Conservation (phyloP, 1,284 basidiomycete species). For the Marasmius oreades region DNA sequence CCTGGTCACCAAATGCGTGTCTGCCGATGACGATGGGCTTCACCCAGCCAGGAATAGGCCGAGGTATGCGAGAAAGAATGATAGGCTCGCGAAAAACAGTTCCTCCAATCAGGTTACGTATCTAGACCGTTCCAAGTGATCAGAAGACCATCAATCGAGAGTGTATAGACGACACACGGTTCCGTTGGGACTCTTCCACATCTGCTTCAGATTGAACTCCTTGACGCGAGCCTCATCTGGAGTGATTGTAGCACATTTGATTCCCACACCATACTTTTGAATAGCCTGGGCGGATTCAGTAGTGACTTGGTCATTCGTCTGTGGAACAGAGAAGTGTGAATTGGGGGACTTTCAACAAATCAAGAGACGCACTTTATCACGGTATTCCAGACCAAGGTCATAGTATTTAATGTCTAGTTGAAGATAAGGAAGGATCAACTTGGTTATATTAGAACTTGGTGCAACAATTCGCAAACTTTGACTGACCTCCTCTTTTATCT, state of each 20-base stretch:
- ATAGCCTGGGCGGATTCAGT: constrained; percentile 93
- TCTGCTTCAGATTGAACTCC: constrained; percentile 97
- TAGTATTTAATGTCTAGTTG: constrained; percentile 98
- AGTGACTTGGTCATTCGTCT: constrained; percentile 95
- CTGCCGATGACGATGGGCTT: constrained; percentile 97
- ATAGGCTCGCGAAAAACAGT: constrained; percentile 99
- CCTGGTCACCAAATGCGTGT: constrained; percentile 97
- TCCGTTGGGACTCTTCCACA: constrained; percentile 96
- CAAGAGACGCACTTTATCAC: constrained; percentile 66
- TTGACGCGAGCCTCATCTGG: constrained; percentile 94
- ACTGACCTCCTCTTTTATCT: constrained; percentile 90
- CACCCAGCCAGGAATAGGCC: constrained; percentile 93
- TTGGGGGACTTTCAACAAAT: not conserved
- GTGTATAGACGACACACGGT: constrained; percentile 53
- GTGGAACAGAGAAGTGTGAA: constrained; percentile 10
- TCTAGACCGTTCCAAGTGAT: constrained; percentile 38
- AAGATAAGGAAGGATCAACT: constrained; percentile 95
- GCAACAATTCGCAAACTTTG: not conserved
- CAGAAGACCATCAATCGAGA: constrained; percentile 11
- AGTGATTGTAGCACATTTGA: constrained; percentile 98
- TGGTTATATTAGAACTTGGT: not conserved
- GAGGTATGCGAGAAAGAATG: constrained; percentile 87
- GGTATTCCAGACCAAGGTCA: constrained; percentile 91
- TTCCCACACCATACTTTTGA: constrained; percentile 85
- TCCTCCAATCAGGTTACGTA: constrained; percentile 95